Evolutionary conservation across 768 basidiomycete species (phyloP).

Genomic region (Butyriboletus loyo): DNA sequence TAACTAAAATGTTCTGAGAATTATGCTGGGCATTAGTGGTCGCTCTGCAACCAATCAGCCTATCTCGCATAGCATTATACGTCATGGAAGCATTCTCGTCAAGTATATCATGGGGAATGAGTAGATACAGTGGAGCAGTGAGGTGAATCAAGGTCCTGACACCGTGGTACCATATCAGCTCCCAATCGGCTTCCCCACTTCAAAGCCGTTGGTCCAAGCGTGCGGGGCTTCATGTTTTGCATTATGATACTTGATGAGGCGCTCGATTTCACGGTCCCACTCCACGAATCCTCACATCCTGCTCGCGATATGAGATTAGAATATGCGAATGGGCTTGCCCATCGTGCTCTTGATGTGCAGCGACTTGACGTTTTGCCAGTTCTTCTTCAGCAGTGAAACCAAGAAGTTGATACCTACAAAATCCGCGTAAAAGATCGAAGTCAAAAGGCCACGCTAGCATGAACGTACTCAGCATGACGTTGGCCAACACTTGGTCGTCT

Average conservation of each 20-base stretch:
- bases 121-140: slow-evolving; percentile 9
- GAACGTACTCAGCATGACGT: slow-evolving; percentile 91
- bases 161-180: slow-evolving; percentile 60
- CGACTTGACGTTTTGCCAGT: slow-evolving; percentile 99
- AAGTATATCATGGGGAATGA: slow-evolving; percentile 23
- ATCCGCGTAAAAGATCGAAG: slow-evolving; percentile 7
- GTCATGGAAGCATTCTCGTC: slow-evolving; percentile 14
- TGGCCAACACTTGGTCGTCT: slow-evolving; percentile 93
- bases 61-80: slow-evolving; percentile 7
- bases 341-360: slow-evolving; percentile 98
- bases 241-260: slow-evolving; percentile 48
- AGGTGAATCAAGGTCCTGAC: slow-evolving; percentile 20
- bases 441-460: background rate
- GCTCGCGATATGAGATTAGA: slow-evolving; percentile 44
- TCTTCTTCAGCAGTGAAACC: slow-evolving; percentile 98
- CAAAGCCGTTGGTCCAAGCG: slow-evolving; percentile 93
- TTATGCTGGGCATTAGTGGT: slow-evolving; percentile 10
- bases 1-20: slow-evolving; percentile 3
- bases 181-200: slow-evolving; percentile 79
- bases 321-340: slow-evolving; percentile 97
- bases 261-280: slow-evolving; percentile 16
- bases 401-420: slow-evolving; percentile 95
- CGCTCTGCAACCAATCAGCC: background rate
- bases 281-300: slow-evolving; percentile 9
- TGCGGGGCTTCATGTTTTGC: slow-evolving; percentile 97